Percentiles rank a stretch among this genome's conserved stretches.
These are phyloP conservation scores for Magnaporthiopsis poae DNA, from an alignment of 2,329 filamentous ascomycete genomes.

Conservation along the genomic window DNA sequence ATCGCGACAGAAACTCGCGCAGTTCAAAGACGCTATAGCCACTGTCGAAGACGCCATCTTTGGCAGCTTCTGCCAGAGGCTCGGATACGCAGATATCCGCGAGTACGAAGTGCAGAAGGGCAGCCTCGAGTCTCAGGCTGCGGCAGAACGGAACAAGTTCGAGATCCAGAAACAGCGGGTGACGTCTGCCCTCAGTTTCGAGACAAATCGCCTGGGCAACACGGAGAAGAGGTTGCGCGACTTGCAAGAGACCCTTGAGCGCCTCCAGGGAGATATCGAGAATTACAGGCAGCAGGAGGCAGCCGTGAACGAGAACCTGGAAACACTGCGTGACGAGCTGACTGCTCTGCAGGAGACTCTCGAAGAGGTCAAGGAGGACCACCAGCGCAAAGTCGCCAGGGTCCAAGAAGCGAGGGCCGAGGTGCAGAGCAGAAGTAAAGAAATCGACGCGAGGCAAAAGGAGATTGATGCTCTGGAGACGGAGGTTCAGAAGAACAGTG, in stretches of 20 bases:
- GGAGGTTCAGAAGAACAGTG: constrained; percentile 74
- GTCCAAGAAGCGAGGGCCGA: constrained; percentile 71
- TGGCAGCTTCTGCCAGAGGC: constrained; percentile 68
- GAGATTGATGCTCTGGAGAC: constrained; percentile 72
- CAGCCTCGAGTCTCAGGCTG: constrained; percentile 79
- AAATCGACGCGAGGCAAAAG: constrained; percentile 64
- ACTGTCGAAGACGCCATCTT: constrained; percentile 85
- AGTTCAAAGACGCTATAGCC: constrained; percentile 55
- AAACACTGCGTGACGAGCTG: constrained; percentile 64
- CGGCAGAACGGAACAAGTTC: constrained; percentile 78
- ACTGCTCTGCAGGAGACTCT: constrained; percentile 65
- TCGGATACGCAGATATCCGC: constrained; percentile 81
- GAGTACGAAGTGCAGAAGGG: constrained; percentile 92
- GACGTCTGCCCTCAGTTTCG: constrained; percentile 50
- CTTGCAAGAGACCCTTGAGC: constrained; percentile 56
- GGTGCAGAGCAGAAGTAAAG: constrained; percentile 72
- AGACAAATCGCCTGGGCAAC: constrained; percentile 40
- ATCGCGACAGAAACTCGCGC: constrained; percentile 38
- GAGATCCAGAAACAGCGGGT: constrained; percentile 72
- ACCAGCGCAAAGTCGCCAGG: constrained; percentile 60
- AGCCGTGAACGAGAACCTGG: constrained; percentile 62
- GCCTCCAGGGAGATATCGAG: constrained; percentile 59
- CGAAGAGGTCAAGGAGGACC: constrained; percentile 56
- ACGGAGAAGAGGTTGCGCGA: constrained; percentile 59
- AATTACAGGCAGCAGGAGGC: constrained; percentile 63